A percentile compares a stretch with the other conserved stretches of the same genome.
These are phyloP conservation scores for Funneliformis geosporum DNA, from an alignment of 192 early-diverging fungal genomes.

Conservation along the genomic window DNA sequence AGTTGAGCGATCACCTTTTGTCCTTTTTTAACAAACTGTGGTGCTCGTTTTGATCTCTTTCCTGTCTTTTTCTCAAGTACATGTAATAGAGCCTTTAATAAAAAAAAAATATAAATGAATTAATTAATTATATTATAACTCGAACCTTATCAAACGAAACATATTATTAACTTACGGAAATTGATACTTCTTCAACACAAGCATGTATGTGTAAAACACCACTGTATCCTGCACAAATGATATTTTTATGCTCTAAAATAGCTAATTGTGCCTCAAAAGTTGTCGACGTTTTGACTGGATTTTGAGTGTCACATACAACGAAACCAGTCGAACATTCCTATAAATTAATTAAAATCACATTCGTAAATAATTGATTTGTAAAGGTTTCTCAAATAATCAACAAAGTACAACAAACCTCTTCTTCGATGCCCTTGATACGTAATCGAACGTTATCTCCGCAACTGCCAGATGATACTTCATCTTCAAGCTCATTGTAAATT, in stretches of 20 bases:
- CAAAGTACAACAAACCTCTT: constrained; percentile 62
- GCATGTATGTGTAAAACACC: constrained; percentile 93
- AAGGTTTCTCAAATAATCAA: neutral
- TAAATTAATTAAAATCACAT: neutral
- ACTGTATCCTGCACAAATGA: constrained; percentile 94
- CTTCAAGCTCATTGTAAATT: constrained; percentile 83
- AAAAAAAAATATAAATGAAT: constrained; percentile 25
- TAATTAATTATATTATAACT: constrained; percentile 32
- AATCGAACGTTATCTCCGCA: constrained; percentile 96
- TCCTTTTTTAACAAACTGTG: constrained; percentile 92
- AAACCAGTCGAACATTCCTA: constrained; percentile 83
- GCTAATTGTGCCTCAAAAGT: constrained; percentile 85
- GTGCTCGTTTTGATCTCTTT: constrained; percentile 83
- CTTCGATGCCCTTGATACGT: constrained; percentile 87
- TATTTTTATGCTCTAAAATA: constrained; percentile 93
- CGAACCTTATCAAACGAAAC: neutral
- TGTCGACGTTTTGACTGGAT: constrained; percentile 77
- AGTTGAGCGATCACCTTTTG: constrained; percentile 87
- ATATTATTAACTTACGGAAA: constrained; percentile 50
- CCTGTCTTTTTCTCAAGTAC: constrained; percentile 93
- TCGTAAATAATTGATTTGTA: neutral
- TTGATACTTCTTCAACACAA: constrained; percentile 82
- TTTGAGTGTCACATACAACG: constrained; percentile 78
- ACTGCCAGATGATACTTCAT: constrained; percentile 70
- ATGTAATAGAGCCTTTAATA: constrained; percentile 71